Percentiles rank a stretch among this genome's conserved stretches.
phyloP scores from a whole-genome alignment of 169 alveolate genomes.

The Cryptosporidium muris region DNA sequence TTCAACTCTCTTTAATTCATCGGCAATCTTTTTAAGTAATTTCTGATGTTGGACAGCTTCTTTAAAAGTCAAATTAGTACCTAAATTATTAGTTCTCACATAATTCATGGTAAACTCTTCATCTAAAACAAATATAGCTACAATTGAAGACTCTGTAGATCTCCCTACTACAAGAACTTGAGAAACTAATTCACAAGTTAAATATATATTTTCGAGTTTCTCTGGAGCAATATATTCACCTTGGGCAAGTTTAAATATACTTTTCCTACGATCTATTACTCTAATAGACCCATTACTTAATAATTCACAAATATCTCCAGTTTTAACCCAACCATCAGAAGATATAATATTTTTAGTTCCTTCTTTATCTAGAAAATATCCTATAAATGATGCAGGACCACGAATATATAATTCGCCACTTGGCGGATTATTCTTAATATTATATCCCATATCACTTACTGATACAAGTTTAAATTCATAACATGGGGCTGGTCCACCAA shows the following conservation, averaged over 20 bases:
- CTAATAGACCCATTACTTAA: slow-evolving; percentile 85
- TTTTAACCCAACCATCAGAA: slow-evolving; percentile 90
- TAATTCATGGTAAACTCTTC: slow-evolving; percentile 63
- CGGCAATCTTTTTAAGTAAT: slow-evolving; percentile 11
- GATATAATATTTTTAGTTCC: slow-evolving; percentile 86
- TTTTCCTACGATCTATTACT: slow-evolving; percentile 93
- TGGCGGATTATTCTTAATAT: slow-evolving; percentile 84
- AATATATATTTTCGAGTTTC: slow-evolving; percentile 79
- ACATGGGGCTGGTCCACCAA: slow-evolving; percentile 89
- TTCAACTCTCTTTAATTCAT: slow-evolving; percentile 29
- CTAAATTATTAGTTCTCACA: slow-evolving; percentile 18
- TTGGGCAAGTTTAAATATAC: slow-evolving; percentile 93
- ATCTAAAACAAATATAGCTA: slow-evolving; percentile 65
- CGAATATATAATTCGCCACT: slow-evolving; percentile 91
- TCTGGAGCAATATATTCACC: slow-evolving; percentile 97
- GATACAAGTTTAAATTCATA: slow-evolving; percentile 86
- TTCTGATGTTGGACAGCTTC: slow-evolving; percentile 43
- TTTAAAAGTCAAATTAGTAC: slow-evolving; percentile 22
- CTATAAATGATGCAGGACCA: slow-evolving; percentile 87
- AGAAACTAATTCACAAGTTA: slow-evolving; percentile 18
- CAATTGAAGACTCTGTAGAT: slow-evolving; percentile 38
- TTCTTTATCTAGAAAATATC: slow-evolving; percentile 89
- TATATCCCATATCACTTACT: slow-evolving; percentile 91
- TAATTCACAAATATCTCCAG: slow-evolving; percentile 92
- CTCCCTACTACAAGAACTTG: slow-evolving; percentile 68